A percentile compares a stretch with the other conserved stretches of the same genome.
Conservation (phyloP, 257 asterid genomes). For the Solanum medicagineum region DNA sequence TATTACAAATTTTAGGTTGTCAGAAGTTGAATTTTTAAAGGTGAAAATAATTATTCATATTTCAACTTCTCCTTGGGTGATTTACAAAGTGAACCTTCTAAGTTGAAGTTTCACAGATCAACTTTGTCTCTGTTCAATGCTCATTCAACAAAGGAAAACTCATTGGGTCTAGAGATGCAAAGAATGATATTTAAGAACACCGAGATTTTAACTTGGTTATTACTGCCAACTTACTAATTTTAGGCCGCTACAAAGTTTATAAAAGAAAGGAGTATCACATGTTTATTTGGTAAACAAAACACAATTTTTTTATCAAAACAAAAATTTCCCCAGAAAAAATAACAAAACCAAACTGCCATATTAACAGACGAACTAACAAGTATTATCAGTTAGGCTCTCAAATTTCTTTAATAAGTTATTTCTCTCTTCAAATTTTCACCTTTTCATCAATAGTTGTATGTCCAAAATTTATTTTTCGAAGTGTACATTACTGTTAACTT, state of each 20-base stretch:
- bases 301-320: background rate
- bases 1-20: background rate
- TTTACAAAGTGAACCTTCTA: background rate
- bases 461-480: background rate
- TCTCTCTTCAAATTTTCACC: background rate
- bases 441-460: background rate
- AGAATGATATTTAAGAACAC: background rate
- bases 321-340: background rate
- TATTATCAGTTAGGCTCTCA: background rate
- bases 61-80: background rate
- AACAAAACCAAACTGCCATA: background rate
- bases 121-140: background rate
- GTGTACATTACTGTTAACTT: background rate
- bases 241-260: background rate
- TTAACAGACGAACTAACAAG: background rate
- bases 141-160: background rate
- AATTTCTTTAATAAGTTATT: background rate
- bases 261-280: background rate
- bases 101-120: background rate
- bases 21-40: background rate
- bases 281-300: background rate
- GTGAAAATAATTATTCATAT: background rate
- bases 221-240: background rate
- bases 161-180: background rate
- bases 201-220: background rate